These are phyloP conservation scores for Suillus plorans DNA, from an alignment of 768 basidiomycete genomes.

Conservation along the genomic window DNA sequence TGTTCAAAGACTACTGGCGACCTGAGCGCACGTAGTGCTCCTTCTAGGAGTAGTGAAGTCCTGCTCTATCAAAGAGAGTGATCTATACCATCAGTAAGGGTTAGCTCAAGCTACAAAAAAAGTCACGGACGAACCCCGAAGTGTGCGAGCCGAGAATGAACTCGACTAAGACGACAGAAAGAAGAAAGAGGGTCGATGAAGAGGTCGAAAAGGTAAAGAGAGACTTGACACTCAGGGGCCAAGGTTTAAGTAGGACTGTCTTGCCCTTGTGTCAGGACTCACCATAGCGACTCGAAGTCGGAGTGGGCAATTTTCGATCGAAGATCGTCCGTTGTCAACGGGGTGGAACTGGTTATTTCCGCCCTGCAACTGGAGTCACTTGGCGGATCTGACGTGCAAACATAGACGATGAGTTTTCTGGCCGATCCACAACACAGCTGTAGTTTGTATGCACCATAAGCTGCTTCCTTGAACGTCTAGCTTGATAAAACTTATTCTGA, in stretches of 20 bases:
- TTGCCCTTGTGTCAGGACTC: constrained; percentile 8
- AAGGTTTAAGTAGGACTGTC: constrained; percentile 9
- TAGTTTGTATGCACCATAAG: background rate
- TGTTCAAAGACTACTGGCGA: constrained; percentile 44
- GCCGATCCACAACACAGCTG: background rate
- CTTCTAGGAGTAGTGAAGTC: constrained; percentile 56
- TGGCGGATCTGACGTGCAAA: background rate
- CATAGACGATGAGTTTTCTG: too few relatives aligned
- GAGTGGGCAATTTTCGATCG: background rate
- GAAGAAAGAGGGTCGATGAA: constrained; percentile 28
- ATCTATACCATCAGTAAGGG: constrained; percentile 37
- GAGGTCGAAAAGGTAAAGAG: constrained; percentile 18
- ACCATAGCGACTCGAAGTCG: constrained; percentile 12
- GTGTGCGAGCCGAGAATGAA: constrained; percentile 61
- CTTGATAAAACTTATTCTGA: background rate
- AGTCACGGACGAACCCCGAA: constrained; percentile 41
- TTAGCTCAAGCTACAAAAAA: constrained; percentile 8
- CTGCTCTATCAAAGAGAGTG: constrained; percentile 75
- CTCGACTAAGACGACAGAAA: constrained; percentile 52
- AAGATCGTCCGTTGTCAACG: constrained; percentile 11
- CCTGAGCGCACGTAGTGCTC: constrained; percentile 50
- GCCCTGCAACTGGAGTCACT: background rate
- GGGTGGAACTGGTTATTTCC: background rate
- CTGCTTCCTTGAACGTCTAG: background rate
- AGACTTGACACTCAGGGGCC: background rate